Evolutionary conservation across 257 asterid genomes (phyloP).

Genomic region (Echites panduratus): DNA sequence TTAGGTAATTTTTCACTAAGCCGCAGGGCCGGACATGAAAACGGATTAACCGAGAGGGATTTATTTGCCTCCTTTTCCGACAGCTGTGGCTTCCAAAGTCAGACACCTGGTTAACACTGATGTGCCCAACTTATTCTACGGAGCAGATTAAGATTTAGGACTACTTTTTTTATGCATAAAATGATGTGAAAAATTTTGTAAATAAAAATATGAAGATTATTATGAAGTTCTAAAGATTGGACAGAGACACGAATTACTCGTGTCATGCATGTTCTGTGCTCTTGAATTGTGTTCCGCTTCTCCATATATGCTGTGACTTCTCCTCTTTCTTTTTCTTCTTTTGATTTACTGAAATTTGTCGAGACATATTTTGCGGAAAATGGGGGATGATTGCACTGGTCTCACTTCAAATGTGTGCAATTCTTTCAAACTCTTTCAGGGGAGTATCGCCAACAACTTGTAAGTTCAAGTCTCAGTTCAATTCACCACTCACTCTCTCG

Average conservation of each 20-base stretch:
- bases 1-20: background rate
- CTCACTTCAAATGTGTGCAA: conserved; percentile 27
- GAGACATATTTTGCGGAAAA: background rate
- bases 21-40: too few relatives aligned
- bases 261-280: too few relatives aligned
- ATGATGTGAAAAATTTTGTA: too few relatives aligned
- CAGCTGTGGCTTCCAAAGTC: background rate
- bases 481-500: background rate
- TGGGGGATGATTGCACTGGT: conserved; percentile 33
- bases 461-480: conserved; percentile 7
- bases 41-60: background rate
- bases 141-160: too few relatives aligned
- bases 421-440: conserved; percentile 35
- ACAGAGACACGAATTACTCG: too few relatives aligned
- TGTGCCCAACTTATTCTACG: too few relatives aligned
- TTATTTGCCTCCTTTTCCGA: background rate
- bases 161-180: too few relatives aligned
- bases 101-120: conserved; percentile 1
- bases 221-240: too few relatives aligned
- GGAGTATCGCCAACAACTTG: conserved; percentile 26
- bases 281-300: too few relatives aligned
- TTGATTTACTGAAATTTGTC: background rate
- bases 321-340: too few relatives aligned
- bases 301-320: too few relatives aligned
- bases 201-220: too few relatives aligned